Base-by-base conservation (phyloP, 164 flowering plant genomes). In the Buxus sempervirens region DNA sequence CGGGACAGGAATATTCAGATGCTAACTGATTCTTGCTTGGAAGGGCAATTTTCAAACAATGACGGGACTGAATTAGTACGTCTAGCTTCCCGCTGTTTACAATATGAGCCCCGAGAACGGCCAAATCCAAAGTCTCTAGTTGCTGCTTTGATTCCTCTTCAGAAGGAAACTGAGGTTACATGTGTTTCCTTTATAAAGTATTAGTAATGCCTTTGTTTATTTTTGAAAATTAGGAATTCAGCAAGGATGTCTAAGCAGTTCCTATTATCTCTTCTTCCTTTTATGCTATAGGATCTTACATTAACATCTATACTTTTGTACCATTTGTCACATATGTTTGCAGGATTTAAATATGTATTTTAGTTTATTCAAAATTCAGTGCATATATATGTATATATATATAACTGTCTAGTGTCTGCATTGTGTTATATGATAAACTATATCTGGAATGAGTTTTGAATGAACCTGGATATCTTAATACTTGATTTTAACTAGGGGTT, bases 21-120 rank as follows among this genome's bases (percentile, higher is more conserved):
- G 89, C 79, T 93, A 32, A 89, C 90, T 13, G 98, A 93, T 80
- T 93, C 98, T 64, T 93, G 96, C 76, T 82, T 93, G 78, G 98
- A 93, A 79, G 98, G 98, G 15, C 93, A 93, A 69, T 89, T 90
- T 76, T 83, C 96, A 53, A 76, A 76, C 76, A 90, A 87, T 78
- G 96, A 92, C 69, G 93, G 91, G 19, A 93, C 95, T 55, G 93
- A 89, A 73, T 76, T 93, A 59, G 89, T 93, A 15, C 90, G 93
- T n/a, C 75, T 93, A 68, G 98, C 96, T 26, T 86, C 96, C 65
- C 82, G 90, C 38, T 93, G 98, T 73, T 80, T 93, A 64, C 95
- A 90, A 70, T 89, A 83, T 78, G 98, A 93, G 70, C 96, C 98
- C 15, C 85, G 96, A 56, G 96, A 93, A 63, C 81, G 98, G 58